Evolutionary conservation across 768 basidiomycete genomes (phyloP).

Genomic region (Agrocybe chaxingu): DNA sequence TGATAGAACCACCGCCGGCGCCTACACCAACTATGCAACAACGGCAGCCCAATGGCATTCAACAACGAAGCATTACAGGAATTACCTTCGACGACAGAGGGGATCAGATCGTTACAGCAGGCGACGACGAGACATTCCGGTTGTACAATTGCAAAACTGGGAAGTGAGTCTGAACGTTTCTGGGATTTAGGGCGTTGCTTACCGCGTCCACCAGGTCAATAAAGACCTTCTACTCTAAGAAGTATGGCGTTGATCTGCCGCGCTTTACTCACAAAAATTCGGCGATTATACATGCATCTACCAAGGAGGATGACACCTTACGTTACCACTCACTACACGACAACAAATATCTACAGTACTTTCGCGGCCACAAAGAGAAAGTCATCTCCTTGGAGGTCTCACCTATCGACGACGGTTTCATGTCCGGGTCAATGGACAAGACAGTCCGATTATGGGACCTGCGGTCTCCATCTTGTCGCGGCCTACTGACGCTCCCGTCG

Average conservation of each 20-base stretch:
- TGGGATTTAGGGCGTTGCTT: conserved; percentile 15
- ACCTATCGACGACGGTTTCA: conserved; percentile 91
- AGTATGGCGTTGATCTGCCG: conserved; percentile 94
- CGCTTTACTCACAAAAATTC: conserved; percentile 92
- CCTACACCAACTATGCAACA: conserved; percentile 36
- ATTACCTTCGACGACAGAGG: conserved; percentile 91
- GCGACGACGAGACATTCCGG: conserved; percentile 90
- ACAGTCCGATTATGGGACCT: conserved; percentile 97
- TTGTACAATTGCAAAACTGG: conserved; percentile 87
- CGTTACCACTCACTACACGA: conserved; percentile 94
- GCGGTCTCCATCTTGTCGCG: conserved; percentile 72
- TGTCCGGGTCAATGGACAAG: conserved; percentile 91
- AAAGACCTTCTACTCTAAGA: conserved; percentile 86
- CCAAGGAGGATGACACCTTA: conserved; percentile 92
- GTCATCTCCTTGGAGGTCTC: conserved; percentile 91
- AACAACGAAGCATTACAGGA: conserved; percentile 77
- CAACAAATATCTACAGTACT: conserved; percentile 95
- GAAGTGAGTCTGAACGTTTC: conserved; percentile 66
- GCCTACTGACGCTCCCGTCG: conserved; percentile 71
- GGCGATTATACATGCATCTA: conserved; percentile 85
- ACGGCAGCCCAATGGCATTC: conserved; percentile 36
- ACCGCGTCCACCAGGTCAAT: conserved; percentile 46
- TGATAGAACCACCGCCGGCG: conserved; percentile 60
- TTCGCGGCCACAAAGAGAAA: conserved; percentile 87
- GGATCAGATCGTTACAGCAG: conserved; percentile 80